Conservation (phyloP, 2,329 filamentous ascomycete genomes). For the Hypoxylon sp. region DNA sequence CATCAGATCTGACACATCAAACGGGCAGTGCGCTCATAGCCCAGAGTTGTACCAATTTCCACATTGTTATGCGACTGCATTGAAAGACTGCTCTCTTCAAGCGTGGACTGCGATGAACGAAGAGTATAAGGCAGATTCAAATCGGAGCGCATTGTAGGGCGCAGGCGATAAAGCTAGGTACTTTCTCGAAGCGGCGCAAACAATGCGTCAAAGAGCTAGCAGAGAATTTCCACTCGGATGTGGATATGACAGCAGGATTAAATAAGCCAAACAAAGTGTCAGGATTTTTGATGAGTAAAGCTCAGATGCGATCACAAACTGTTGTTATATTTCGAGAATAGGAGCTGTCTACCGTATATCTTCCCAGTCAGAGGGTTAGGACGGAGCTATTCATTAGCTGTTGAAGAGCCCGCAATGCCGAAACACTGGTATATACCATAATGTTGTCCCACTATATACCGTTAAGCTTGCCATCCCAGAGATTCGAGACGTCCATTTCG, state of each 20-base stretch:
- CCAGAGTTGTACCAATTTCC: background rate
- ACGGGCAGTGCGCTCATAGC: constrained; percentile 14
- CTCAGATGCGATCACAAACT: no score
- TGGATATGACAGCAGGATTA: background rate
- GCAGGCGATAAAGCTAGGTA: background rate
- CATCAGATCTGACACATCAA: constrained; percentile 2
- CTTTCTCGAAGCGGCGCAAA: background rate
- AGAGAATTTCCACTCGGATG: background rate
- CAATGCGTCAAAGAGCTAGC: no score
- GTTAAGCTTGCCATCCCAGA: no score
- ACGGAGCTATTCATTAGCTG: no score
- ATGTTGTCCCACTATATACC: no score
- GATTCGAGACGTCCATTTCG: no score
- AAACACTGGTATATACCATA: no score
- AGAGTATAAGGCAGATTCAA: background rate
- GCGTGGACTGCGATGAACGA: background rate
- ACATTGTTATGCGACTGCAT: background rate
- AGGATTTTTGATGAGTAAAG: no score
- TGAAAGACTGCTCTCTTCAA: background rate
- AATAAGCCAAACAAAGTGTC: no score
- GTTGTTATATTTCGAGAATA: background rate
- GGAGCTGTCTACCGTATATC: background rate
- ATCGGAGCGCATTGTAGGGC: background rate
- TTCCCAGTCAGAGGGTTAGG: background rate
- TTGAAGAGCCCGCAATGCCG: no score